phyloP scores from a whole-genome alignment of 2,329 filamentous ascomycete species.

The Fusarium siculi region DNA sequence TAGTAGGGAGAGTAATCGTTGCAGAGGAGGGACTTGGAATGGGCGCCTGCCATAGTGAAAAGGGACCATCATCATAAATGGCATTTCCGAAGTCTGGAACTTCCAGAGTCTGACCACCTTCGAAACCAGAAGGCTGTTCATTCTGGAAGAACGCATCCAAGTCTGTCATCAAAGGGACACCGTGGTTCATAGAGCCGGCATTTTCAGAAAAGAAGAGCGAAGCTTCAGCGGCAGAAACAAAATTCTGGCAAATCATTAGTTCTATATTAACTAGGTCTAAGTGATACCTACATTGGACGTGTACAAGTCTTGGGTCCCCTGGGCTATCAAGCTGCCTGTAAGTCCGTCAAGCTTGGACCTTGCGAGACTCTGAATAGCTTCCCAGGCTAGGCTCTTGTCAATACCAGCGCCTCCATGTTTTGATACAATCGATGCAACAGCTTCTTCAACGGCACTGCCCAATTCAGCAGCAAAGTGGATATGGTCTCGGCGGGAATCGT shows the following conservation, averaged over 20 bases:
- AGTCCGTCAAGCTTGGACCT: background rate
- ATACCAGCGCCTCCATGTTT: background rate
- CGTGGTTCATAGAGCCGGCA: background rate
- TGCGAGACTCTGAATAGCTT: background rate
- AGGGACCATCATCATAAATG: background rate
- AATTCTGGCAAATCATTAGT: background rate
- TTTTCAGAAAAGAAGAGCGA: background rate
- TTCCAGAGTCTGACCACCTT: background rate
- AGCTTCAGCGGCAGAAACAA: background rate
- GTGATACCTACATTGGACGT: background rate
- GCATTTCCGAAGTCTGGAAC: rapidly evolving
- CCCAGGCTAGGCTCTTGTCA: background rate
- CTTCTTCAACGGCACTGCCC: background rate
- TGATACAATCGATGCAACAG: background rate
- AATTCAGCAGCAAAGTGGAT: background rate
- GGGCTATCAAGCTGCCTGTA: background rate
- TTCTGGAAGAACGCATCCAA: background rate
- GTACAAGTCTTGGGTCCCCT: background rate
- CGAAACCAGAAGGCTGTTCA: background rate
- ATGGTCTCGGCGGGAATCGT: background rate
- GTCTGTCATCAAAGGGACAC: background rate
- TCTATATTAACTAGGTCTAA: rapidly evolving
- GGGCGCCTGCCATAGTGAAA: background rate
- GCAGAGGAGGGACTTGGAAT: background rate
- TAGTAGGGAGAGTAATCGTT: background rate